Conservation (phyloP, 768 basidiomycete genomes). For the Dendrothele bispora region DNA sequence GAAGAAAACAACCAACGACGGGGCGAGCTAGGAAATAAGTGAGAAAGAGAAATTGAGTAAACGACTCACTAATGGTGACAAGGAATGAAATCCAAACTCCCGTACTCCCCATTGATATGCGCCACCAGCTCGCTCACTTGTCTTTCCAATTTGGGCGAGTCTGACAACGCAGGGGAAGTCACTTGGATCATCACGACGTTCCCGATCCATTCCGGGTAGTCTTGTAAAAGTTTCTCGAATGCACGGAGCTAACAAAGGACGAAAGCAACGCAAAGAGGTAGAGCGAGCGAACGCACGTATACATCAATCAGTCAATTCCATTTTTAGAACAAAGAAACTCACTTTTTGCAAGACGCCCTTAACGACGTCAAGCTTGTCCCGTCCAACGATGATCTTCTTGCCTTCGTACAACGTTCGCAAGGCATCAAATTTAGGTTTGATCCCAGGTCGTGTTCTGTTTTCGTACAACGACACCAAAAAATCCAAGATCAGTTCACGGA, state of each 20-base stretch:
- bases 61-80: constrained; percentile 92
- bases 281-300: not conserved
- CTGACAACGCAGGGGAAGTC: constrained; percentile 88
- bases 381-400: constrained; percentile 97
- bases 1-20: not conserved
- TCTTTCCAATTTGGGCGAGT: constrained; percentile 91
- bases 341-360: constrained; percentile 98
- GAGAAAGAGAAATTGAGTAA: not conserved
- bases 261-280: constrained; percentile 1
- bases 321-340: constrained; percentile 7
- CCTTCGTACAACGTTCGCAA: constrained; percentile 84
- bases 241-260: constrained; percentile 70
- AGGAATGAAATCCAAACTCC: constrained; percentile 91
- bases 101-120: constrained; percentile 95
- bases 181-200: constrained; percentile 90
- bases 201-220: constrained; percentile 95
- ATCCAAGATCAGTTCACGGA: too few species aligned
- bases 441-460: constrained; percentile 77
- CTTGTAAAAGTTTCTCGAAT: constrained; percentile 90
- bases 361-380: constrained; percentile 98
- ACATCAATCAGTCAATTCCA: too few species aligned
- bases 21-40: not conserved
- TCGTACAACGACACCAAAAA: too few species aligned
- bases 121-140: constrained; percentile 93
- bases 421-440: constrained; percentile 87